Percentiles rank a stretch among this genome's conserved stretches.
These are phyloP conservation scores for Dendrobium huoshanense DNA, from an alignment of 106 monocot species.

Conservation along the genomic window DNA sequence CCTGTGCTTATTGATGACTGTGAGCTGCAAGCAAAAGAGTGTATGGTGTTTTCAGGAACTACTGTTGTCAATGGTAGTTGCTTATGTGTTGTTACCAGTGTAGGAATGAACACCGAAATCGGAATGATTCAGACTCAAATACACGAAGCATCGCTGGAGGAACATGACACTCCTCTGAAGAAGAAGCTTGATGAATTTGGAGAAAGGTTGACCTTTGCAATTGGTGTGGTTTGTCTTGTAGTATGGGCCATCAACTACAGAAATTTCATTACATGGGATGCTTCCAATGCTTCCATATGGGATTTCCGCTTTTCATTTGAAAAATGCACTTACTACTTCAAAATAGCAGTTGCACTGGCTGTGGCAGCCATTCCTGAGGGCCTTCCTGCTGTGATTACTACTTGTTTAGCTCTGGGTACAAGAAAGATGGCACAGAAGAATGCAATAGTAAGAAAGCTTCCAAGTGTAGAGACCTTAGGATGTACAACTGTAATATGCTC, in stretches of 20 bases:
- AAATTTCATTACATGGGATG: conserved; percentile 62
- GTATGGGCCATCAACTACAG: conserved; percentile 82
- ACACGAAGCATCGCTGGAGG: conserved; percentile 71
- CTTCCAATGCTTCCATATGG: conserved; percentile 17
- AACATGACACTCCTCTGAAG: conserved; percentile 70
- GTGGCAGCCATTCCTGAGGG: conserved; percentile 90
- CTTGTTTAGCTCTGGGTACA: conserved; percentile 69
- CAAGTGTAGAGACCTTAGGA: conserved; percentile 82
- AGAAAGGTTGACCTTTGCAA: conserved; percentile 50
- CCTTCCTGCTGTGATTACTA: conserved; percentile 80
- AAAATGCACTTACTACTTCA: conserved; percentile 84
- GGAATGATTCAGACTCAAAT: conserved; percentile 83
- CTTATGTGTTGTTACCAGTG: conserved; percentile 29
- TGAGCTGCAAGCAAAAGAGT: conserved; percentile 52
- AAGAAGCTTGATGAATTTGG: conserved; percentile 86
- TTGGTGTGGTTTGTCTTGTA: conserved; percentile 61
- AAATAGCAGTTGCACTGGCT: conserved; percentile 74
- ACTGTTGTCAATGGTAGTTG: conserved; percentile 48
- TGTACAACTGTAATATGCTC: conserved; percentile 90
- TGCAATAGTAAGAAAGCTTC: conserved; percentile 74
- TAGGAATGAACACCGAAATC: conserved; percentile 55
- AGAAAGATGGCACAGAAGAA: conserved; percentile 83
- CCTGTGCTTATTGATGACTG: conserved; percentile 39
- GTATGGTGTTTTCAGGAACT: conserved; percentile 55
- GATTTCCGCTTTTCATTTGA: conserved; percentile 70